Conservation (phyloP, 345 rosid genomes). For the Viola odorata region DNA sequence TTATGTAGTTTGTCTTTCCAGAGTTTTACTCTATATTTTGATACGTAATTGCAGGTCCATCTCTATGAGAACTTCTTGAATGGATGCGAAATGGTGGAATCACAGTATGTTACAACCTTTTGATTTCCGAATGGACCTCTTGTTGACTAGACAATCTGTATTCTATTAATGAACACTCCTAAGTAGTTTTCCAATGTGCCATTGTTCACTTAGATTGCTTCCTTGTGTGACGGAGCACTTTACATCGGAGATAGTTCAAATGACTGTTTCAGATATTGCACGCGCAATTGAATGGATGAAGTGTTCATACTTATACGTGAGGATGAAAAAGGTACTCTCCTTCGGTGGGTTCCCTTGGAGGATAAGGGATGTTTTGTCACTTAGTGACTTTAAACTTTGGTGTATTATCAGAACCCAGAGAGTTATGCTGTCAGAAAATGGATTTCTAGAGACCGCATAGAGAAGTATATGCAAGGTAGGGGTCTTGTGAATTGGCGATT, state of each 20-base stretch:
- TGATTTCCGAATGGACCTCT: slow-evolving; percentile 9
- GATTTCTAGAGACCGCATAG: slow-evolving; percentile 65
- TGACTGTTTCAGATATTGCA: slow-evolving; percentile 75
- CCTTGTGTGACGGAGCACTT: slow-evolving; percentile 87
- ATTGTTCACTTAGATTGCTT: slow-evolving; percentile 61
- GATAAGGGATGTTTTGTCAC: not conserved
- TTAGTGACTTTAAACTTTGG: slow-evolving; percentile 6
- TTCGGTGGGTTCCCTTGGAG: not conserved
- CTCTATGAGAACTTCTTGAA: slow-evolving; percentile 83
- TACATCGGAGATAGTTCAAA: slow-evolving; percentile 95
- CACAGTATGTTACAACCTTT: slow-evolving; percentile 58
- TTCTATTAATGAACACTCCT: not conserved
- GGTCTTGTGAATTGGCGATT: slow-evolving; percentile 4
- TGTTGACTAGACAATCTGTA: not conserved
- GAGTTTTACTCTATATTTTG: slow-evolving; percentile 17
- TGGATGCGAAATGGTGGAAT: slow-evolving; percentile 96
- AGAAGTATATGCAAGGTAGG: slow-evolving; percentile 84
- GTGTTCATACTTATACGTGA: slow-evolving; percentile 82
- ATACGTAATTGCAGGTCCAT: slow-evolving; percentile 57
- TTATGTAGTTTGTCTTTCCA: slow-evolving; percentile 9
- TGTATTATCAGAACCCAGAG: slow-evolving; percentile 65
- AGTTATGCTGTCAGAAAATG: slow-evolving; percentile 75
- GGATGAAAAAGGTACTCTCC: slow-evolving; percentile 79
- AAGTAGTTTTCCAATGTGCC: slow-evolving; percentile 6
- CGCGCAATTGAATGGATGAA: slow-evolving; percentile 97